Percentiles rank a stretch among this genome's conserved stretches.
These are phyloP conservation scores for Penicillium fuscoglaucum DNA, from an alignment of 2,329 filamentous ascomycete species.

Conservation along the genomic window DNA sequence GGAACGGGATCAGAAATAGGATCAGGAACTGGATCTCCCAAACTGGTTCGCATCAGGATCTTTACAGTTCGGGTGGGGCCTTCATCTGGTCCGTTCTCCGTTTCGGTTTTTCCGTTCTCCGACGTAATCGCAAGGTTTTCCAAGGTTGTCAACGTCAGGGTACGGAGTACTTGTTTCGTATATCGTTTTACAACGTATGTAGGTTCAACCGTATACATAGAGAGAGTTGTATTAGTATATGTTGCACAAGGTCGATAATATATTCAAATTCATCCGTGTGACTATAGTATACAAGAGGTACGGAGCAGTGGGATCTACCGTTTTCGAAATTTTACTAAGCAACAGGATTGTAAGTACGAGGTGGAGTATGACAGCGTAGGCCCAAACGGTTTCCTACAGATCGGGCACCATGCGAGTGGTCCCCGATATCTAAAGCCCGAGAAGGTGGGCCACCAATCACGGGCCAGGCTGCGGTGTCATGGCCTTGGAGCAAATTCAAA, in stretches of 20 bases:
- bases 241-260: not conserved
- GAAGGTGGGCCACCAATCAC: constrained; percentile 16
- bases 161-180: not conserved
- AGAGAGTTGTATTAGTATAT: not conserved
- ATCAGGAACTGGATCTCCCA: not conserved
- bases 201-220: not conserved
- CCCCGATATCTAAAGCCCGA: constrained; percentile 30
- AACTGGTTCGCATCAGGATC: not conserved
- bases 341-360: not conserved
- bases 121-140: not conserved
- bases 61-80: not conserved
- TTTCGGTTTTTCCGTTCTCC: not conserved
- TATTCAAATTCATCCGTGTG: not conserved
- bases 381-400: constrained; percentile 26
- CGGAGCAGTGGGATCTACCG: not conserved
- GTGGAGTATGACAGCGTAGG: not conserved
- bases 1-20: not conserved
- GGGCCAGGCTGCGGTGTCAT: not conserved
- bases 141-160: not conserved
- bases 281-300: not conserved
- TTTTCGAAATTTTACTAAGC: not conserved
- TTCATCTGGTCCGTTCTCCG: not conserved
- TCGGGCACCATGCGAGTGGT: constrained; percentile 29
- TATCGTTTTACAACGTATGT: not conserved
- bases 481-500: constrained; percentile 13